Conservation (phyloP, 805 yeast species). For the Zygosaccharomyces bailii region DNA sequence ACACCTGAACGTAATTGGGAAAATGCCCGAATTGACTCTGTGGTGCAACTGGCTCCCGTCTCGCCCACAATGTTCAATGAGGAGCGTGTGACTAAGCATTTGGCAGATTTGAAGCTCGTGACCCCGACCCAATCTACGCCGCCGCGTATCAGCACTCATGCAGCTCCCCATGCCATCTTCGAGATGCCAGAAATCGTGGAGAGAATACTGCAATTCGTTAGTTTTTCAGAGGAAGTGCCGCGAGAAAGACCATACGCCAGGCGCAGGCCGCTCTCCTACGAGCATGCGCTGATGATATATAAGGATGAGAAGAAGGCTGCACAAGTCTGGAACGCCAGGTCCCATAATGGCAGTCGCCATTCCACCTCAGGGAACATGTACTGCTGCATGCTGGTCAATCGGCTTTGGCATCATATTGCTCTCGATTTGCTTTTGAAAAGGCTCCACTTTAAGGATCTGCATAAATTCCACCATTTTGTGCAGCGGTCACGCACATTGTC, state of each 20-base stretch:
- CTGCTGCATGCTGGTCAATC: conserved; percentile 67
- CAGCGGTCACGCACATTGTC: conserved; percentile 11
- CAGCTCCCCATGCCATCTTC: conserved; percentile 50
- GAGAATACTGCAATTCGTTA: conserved; percentile 60
- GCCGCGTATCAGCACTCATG: no score
- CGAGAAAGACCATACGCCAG: conserved; percentile 57
- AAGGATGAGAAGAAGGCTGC: conserved; percentile 49
- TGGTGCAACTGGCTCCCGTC: conserved; percentile 11
- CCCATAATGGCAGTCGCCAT: conserved; percentile 1
- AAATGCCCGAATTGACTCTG: conserved; percentile 11
- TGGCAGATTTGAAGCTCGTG: conserved; percentile 12
- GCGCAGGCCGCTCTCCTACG: conserved; percentile 63
- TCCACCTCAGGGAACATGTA: conserved; percentile 38
- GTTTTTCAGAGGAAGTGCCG: conserved; percentile 53
- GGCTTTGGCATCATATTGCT: conserved; percentile 58
- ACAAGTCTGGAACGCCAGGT: conserved; percentile 41
- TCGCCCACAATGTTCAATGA: conserved; percentile 9
- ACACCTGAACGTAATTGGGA: conserved; percentile 13
- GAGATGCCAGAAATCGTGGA: conserved; percentile 72
- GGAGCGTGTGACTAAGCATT: conserved; percentile 8
- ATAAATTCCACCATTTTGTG: conserved; percentile 44
- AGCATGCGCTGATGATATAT: conserved; percentile 67
- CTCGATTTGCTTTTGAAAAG: conserved; percentile 52
- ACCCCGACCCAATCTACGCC: conserved; percentile 6
- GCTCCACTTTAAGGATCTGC: conserved; percentile 50